Conservation (phyloP, 768 basidiomycete genomes). For the Trametes maxima region DNA sequence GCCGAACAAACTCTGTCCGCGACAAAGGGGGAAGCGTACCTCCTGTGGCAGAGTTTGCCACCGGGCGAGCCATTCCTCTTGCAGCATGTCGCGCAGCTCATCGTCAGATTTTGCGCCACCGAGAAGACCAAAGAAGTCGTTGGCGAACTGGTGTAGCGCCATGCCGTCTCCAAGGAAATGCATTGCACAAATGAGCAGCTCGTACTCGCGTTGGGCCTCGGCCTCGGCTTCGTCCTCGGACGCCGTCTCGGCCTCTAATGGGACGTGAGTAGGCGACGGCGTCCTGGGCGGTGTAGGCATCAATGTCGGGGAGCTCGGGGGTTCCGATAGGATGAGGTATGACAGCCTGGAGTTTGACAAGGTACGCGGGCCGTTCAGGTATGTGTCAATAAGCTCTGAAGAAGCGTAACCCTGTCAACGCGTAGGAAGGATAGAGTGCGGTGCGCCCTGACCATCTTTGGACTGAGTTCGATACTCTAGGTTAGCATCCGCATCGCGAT, state of each 20-base stretch:
- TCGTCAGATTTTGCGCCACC: conserved; percentile 37
- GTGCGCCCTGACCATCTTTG: conserved; percentile 53
- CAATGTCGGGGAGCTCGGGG: conserved; percentile 18
- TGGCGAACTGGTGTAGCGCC: conserved; percentile 80
- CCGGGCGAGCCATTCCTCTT: conserved; percentile 38
- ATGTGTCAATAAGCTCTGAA: conserved; percentile 62
- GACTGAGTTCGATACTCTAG: conserved; percentile 53
- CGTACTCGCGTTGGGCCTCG: conserved; percentile 41
- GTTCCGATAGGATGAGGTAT: conserved; percentile 56
- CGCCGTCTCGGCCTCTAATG: conserved; percentile 5
- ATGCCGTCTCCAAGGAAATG: conserved; percentile 90
- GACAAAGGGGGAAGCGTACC: conserved; percentile 14
- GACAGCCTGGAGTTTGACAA: conserved; percentile 69
- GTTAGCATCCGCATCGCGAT: conserved; percentile 48
- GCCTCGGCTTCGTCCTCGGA: conserved; percentile 23
- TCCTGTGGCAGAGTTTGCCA: conserved; percentile 29
- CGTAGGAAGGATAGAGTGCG: neutral
- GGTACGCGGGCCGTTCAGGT: conserved; percentile 78
- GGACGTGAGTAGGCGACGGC: conserved; percentile 27
- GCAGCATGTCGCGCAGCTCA: conserved; percentile 35
- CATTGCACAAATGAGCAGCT: conserved; percentile 73
- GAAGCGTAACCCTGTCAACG: neutral
- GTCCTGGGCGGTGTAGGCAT: conserved; percentile 39
- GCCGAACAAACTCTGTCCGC: neutral
- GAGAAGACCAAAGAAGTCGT: conserved; percentile 74